Percentiles rank a stretch among this genome's conserved stretches.
Conservation (phyloP, 768 basidiomycete genomes). For the Inosperma sp. region DNA sequence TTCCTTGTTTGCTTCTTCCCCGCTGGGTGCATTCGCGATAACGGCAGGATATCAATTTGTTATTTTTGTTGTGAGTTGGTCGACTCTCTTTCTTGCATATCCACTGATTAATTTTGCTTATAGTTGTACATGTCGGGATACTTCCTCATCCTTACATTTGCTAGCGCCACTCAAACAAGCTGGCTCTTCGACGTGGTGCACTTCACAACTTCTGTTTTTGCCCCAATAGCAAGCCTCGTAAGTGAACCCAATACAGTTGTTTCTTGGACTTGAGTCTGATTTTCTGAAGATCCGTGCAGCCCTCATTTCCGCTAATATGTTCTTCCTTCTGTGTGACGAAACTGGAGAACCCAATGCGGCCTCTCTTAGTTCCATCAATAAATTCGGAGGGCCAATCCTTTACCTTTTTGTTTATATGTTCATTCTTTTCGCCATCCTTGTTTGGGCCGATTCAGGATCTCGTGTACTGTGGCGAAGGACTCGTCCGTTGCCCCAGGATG, state of each 20-base stretch:
- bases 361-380: conserved; percentile 49
- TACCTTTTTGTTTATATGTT: conserved; percentile 64
- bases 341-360: conserved; percentile 40
- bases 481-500: conserved; percentile 9
- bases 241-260: conserved; percentile 23
- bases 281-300: conserved; percentile 54
- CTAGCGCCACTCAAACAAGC: conserved; percentile 50
- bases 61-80: conserved; percentile 58
- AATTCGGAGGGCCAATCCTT: conserved; percentile 70
- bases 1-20: conserved; percentile 56
- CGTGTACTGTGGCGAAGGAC: conserved; percentile 35
- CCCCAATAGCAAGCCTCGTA: conserved; percentile 68
- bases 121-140: conserved; percentile 65
- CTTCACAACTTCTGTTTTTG: conserved; percentile 61
- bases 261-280: not conserved
- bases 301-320: conserved; percentile 74
- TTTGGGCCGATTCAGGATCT: conserved; percentile 71
- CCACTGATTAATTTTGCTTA: not conserved
- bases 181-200: conserved; percentile 60
- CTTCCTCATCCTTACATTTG: conserved; percentile 70
- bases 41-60: conserved; percentile 71
- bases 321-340: conserved; percentile 67
- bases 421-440: conserved; percentile 56
- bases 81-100: not conserved
- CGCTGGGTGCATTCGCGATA: conserved; percentile 68